Conservation (phyloP, 2,329 filamentous ascomycete species). For the Hypomyces rosellus region DNA sequence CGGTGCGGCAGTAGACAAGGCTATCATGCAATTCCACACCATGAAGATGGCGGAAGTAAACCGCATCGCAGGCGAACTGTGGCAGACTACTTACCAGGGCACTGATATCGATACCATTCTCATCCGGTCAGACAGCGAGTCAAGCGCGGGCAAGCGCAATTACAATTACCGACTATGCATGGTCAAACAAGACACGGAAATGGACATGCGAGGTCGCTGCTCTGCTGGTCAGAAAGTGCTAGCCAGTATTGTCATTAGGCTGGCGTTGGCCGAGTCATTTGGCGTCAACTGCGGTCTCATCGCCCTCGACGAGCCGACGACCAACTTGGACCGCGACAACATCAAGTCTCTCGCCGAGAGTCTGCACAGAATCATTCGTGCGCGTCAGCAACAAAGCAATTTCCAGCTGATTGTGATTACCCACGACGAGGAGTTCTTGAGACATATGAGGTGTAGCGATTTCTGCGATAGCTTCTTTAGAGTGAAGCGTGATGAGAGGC, state of each 20-base stretch:
- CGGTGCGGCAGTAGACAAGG: slow-evolving; percentile 78
- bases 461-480: slow-evolving; percentile 91
- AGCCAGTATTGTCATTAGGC: slow-evolving; percentile 92
- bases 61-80: slow-evolving; percentile 88
- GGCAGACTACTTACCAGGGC: slow-evolving; percentile 93
- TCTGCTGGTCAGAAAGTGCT: slow-evolving; percentile 95
- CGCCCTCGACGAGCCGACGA: slow-evolving; percentile 94
- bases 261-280: slow-evolving; percentile 94
- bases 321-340: slow-evolving; percentile 92
- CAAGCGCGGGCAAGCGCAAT: slow-evolving; percentile 62
- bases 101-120: slow-evolving; percentile 96
- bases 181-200: slow-evolving; percentile 94
- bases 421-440: slow-evolving; percentile 93
- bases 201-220: slow-evolving; percentile 99
- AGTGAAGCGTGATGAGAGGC: slow-evolving; percentile 72
- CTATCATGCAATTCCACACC: slow-evolving; percentile 93
- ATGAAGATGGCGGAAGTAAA: slow-evolving; percentile 99
- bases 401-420: slow-evolving; percentile 99
- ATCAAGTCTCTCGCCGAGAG: slow-evolving; percentile 82
- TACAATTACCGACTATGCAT: slow-evolving; percentile 99
- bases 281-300: slow-evolving; percentile 94
- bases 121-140: slow-evolving; percentile 87
- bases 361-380: slow-evolving; percentile 79
- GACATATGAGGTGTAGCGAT: slow-evolving; percentile 88
- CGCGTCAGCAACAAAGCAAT: slow-evolving; percentile 78